Conservation (phyloP, 139 green algal species). For the Desmodesmus armatus region DNA sequence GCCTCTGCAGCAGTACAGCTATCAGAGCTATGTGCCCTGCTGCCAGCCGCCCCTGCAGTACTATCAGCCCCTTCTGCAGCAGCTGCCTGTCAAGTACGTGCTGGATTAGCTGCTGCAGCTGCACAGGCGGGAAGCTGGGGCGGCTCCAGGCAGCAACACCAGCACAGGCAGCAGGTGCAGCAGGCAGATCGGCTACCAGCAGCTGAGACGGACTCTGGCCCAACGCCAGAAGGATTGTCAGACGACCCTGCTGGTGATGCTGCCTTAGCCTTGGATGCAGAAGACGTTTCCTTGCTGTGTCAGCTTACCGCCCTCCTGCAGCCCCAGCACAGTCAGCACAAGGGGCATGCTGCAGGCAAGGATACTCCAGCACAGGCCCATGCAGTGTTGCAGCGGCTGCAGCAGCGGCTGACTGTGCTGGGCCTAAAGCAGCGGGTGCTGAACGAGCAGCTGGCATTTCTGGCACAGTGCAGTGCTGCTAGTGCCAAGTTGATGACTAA, state of each 20-base stretch:
- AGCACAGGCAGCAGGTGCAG: neutral
- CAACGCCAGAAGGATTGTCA: neutral
- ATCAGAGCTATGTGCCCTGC: neutral
- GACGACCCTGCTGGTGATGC: neutral
- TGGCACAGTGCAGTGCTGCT: conserved; percentile 16
- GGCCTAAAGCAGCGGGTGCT: conserved; percentile 9
- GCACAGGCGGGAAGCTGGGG: neutral
- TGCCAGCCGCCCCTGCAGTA: neutral
- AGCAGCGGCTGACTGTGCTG: conserved; percentile 2
- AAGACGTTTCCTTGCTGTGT: neutral
- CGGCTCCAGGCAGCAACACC: neutral
- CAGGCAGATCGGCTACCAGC: neutral
- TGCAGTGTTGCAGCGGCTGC: neutral
- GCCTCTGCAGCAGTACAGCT: conserved; percentile 6
- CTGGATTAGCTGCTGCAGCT: neutral
- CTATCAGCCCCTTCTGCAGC: neutral
- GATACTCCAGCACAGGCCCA: neutral
- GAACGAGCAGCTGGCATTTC: neutral
- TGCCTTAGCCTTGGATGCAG: neutral
- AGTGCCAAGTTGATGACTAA: conserved; percentile 4
- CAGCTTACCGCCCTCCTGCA: neutral
- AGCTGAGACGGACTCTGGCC: neutral
- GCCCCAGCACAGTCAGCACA: neutral
- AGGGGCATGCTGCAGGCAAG: neutral
- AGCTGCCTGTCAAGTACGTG: neutral